Conservation (phyloP, 2,329 filamentous ascomycete species). For the Cadophora luteo-olivacea region DNA sequence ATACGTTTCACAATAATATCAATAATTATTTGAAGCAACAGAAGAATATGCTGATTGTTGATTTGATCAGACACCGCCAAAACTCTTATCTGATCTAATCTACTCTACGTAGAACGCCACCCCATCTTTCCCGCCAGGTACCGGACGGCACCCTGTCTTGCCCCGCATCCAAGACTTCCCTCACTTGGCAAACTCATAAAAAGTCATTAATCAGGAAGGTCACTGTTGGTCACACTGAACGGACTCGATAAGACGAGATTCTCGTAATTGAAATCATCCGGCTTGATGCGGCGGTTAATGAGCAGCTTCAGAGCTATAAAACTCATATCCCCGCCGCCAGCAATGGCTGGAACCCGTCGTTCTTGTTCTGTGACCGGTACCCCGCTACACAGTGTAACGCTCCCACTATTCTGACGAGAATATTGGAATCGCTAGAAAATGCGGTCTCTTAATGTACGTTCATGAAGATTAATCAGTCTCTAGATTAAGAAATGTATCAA, state of each 20-base stretch:
- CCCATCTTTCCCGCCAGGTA: not conserved
- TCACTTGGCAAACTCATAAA: slow-evolving; percentile 13
- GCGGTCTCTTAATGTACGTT: slow-evolving; percentile 16
- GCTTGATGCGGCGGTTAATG: slow-evolving; percentile 8
- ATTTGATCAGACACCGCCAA: no score
- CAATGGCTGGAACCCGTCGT: not conserved
- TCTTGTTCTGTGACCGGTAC: not conserved
- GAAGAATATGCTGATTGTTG: no score
- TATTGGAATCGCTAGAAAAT: not conserved
- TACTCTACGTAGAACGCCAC: not conserved
- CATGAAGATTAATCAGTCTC: not conserved
- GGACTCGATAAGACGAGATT: slow-evolving; percentile 1
- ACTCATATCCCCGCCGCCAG: not conserved
- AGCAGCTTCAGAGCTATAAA: slow-evolving; percentile 14
- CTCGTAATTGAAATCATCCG: slow-evolving; percentile 12
- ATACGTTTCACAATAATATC: not conserved
- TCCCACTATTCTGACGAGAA: not conserved
- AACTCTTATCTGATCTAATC: not conserved
- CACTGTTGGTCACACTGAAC: not conserved
- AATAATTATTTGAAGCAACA: no score
- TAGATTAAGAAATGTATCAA: not conserved
- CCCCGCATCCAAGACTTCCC: slow-evolving; percentile 22
- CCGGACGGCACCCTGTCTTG: slow-evolving; percentile 1
- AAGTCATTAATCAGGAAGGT: slow-evolving; percentile 23
- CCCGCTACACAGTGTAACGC: not conserved